A percentile compares a stretch with the other conserved stretches of the same genome.
These are phyloP conservation scores for Aureobasidium sp. DNA, from an alignment of 2,329 filamentous ascomycete genomes.

Conservation along the genomic window DNA sequence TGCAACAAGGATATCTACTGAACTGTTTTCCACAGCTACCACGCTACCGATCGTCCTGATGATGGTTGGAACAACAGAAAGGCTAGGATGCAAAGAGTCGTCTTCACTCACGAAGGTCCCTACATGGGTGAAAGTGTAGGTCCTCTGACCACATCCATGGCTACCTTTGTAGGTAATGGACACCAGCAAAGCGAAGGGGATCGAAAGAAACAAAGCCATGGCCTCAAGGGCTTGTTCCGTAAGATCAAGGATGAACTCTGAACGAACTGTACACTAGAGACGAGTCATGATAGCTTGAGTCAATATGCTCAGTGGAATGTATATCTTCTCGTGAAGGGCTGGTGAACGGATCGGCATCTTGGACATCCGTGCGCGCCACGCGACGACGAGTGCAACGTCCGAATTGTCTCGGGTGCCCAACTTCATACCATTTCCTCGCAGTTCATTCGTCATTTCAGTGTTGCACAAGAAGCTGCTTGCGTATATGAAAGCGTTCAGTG, in stretches of 20 bases:
- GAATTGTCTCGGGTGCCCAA: not conserved
- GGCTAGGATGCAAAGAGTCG: constrained; percentile 49
- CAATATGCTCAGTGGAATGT: not conserved
- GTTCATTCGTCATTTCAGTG: not conserved
- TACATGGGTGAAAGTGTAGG: constrained; percentile 48
- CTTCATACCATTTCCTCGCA: not conserved
- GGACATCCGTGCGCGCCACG: constrained; percentile 2
- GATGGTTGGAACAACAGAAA: constrained; percentile 52
- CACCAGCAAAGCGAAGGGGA: not conserved
- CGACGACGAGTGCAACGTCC: not conserved
- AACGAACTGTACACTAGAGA: not conserved
- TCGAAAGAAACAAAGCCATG: constrained; percentile 20
- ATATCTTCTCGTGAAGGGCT: not conserved
- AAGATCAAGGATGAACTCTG: constrained; percentile 24
- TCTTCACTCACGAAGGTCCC: constrained; percentile 39
- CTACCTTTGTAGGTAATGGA: constrained; percentile 9
- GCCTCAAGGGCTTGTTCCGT: constrained; percentile 18
- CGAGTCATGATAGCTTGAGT: not conserved
- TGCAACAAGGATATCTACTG: not conserved
- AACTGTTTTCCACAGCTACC: constrained; percentile 36
- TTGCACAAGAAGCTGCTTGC: not conserved
- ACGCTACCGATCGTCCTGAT: constrained; percentile 48
- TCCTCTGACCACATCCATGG: constrained; percentile 29
- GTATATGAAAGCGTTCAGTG: not conserved
- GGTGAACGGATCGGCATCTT: not conserved